phyloP scores from a whole-genome alignment of 305 asterid genomes.

The Solanum hybrid region DNA sequence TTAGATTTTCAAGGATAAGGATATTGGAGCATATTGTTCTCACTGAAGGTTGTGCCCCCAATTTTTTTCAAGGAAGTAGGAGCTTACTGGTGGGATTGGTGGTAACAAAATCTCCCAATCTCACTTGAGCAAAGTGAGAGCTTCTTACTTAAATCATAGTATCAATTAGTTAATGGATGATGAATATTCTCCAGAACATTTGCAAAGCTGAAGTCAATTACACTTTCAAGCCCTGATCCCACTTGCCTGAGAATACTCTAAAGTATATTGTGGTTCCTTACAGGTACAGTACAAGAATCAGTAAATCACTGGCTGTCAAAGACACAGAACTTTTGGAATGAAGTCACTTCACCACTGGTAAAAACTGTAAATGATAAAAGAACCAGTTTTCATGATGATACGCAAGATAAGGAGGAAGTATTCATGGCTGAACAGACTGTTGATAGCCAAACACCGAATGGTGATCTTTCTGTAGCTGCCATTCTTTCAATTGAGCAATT shows the following conservation, averaged over 20 bases:
- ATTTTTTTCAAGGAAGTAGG: neutral
- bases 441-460: constrained; percentile 54
- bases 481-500: constrained; percentile 92
- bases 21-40: neutral
- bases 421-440: constrained; percentile 67
- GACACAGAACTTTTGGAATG: constrained; percentile 67
- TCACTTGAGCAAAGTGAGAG: neutral
- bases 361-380: constrained; percentile 56
- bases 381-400: constrained; percentile 25
- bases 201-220: neutral
- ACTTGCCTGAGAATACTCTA: neutral
- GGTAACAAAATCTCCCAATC: neutral
- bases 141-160: neutral
- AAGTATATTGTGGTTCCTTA: neutral
- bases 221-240: neutral
- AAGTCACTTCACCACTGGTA: constrained; percentile 69
- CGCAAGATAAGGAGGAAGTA: constrained; percentile 49
- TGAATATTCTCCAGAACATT: neutral
- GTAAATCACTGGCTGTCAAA: constrained; percentile 64
- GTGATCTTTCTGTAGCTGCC: constrained; percentile 79
- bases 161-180: neutral
- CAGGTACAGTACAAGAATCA: constrained; percentile 76
- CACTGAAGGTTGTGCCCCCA: neutral
- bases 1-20: neutral
- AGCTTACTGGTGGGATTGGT: neutral